Evolutionary conservation across 495 filamentous ascomycete species (phyloP), one percentile per base, ranked within the genome.

Genomic region (Penicillium steckii): DNA sequence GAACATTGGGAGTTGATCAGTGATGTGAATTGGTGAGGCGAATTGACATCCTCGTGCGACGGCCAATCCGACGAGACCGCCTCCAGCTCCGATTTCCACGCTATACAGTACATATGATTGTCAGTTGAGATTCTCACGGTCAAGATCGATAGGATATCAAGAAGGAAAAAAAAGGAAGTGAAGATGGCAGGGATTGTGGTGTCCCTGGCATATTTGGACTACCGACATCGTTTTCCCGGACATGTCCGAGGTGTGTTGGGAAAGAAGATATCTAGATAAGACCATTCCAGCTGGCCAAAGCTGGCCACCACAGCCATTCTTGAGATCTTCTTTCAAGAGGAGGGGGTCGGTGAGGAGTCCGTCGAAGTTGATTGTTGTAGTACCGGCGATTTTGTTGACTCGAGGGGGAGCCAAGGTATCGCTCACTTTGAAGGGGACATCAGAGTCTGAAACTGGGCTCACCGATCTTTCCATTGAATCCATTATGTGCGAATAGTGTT

Each of bases 271-370:
- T 64, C 85, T 89, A 8, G 86, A 81, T 22, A 98, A 71, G 2
- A 91, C 84, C 83, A 91, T 87, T 8, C 94, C 94, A 1, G 94
- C 94, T 1, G 92, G 94, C 94, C 94, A 97, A 12, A 95, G 74
- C 63, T 91, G 86, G 2, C 94, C 94, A 13, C 94, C 94, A 67
- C 93, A 97, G 58, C 93, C 93, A 59, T 89, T 81, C 46, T 77
- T 81, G 12, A 95, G 77, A 61, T 97, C 90, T 66, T 96, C 90
- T 58, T 88, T 86, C 10, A 97, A 80, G 45, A 80, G 75, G 32
- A 98, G 73, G 7, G 90, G 86, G 23, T 76, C 61, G 13, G 70
- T 64, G 13, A 97, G 76, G 21, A 94, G 80, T 12, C 88, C 88
- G 35, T 86, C 80, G 56, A 98, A 95, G 38, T 85, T 79, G 24